Evolutionary conservation across 768 basidiomycete genomes (phyloP), one percentile per base, ranked within the genome.

Genomic region (Cubamyces lactineus): DNA sequence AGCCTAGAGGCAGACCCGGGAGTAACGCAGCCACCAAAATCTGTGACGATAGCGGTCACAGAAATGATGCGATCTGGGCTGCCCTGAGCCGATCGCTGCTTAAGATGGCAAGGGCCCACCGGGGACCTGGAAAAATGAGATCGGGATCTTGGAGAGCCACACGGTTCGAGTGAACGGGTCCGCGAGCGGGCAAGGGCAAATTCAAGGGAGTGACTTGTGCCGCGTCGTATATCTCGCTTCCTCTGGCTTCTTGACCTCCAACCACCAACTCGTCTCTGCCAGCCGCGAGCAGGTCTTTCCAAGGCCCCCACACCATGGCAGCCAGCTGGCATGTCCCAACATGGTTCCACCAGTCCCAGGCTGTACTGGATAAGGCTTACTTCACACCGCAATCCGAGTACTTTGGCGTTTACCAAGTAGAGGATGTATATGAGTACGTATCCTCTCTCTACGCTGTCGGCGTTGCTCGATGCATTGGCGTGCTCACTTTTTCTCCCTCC

Each of bases 301-400:
- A 42, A 15, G 16, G 45, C 12, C 26, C 15, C 43, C 53, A 13
- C 42, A 24, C 19, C 42, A 62, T 62, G 61, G 61, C 54, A 23
- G 61, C 61, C 50, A 46, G 15, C 34, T 62, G 61, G 61, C 61
- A 52, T n/a, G 49, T 30, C 23, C 54, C 54, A 45, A 62, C 55
- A 34, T 62, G 61, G 61, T 15, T 57, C 1, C 55, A 62, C 15
- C 42, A 28, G 21, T 49, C 57, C 13, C 62, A 64, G 48, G 12
- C 56, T 41, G 62, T 64, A 40, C 43, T 59, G 48, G 53, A 59
- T 28, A 55, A 23, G 45, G 39, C 54, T 3, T 8, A 30, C 16
- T 52, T 62, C 23, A 17, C n/a, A 1, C 38, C 61, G 42, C 61
- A 49, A 19, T 13, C 47, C 7, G 24, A 21, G 23, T 55, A 40